phyloP scores from a whole-genome alignment of 2,329 filamentous ascomycete species.

The Fusarium albosuccineum region DNA sequence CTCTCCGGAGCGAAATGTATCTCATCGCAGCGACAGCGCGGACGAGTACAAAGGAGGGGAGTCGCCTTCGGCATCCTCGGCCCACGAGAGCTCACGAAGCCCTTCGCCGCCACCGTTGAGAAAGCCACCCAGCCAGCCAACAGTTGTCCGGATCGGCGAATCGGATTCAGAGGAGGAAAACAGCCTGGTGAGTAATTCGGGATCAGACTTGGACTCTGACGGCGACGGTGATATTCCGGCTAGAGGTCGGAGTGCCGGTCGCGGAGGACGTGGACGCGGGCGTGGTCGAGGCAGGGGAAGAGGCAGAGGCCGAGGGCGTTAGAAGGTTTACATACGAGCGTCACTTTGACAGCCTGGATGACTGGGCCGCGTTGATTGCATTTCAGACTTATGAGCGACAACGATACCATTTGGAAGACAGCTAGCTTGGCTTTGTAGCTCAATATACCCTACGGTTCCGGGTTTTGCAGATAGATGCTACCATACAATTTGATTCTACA shows the following conservation, averaged over 20 bases:
- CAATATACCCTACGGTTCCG: neutral
- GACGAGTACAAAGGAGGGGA: neutral
- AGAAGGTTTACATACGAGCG: neutral
- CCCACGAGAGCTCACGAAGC: constrained; percentile 27
- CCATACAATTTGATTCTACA: neutral
- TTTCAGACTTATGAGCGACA: constrained; percentile 14
- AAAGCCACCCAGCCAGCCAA: constrained; percentile 26
- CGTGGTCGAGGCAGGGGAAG: constrained; percentile 43
- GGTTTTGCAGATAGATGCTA: neutral
- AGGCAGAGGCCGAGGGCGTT: constrained; percentile 32
- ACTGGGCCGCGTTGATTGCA: neutral
- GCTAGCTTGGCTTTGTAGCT: neutral
- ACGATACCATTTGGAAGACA: constrained; percentile 17
- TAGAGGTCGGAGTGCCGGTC: constrained; percentile 32
- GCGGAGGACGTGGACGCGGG: constrained; percentile 44
- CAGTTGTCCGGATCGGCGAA: constrained; percentile 44
- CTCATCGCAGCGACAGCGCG: constrained; percentile 3
- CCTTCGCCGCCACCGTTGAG: constrained; percentile 25
- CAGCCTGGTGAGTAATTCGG: constrained; percentile 14
- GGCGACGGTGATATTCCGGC: constrained; percentile 45
- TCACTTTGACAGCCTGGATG: neutral
- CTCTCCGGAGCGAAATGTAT: neutral
- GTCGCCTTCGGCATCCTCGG: constrained; percentile 21
- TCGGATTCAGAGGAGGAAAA: constrained; percentile 40
- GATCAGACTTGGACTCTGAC: constrained; percentile 34